Percentiles rank a stretch among this genome's conserved stretches.
Conservation (phyloP, 495 filamentous ascomycete genomes). For the Niebla homalea region DNA sequence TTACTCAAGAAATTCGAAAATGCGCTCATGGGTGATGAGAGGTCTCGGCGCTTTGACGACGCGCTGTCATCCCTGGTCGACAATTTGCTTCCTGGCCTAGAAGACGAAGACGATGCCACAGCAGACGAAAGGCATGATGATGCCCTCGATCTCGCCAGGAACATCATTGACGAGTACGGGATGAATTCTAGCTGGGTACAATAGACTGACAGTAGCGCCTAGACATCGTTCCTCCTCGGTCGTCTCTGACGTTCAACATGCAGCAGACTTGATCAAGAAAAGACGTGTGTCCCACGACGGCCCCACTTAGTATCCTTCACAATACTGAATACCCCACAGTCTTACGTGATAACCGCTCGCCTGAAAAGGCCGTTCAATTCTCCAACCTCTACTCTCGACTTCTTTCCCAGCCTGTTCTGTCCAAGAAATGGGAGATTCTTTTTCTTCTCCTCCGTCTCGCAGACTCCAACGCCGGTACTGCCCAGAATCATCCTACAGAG, state of each 20-base stretch:
- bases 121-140: slow-evolving; percentile 34
- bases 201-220: background rate
- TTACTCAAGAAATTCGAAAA: background rate
- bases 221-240: slow-evolving; percentile 36
- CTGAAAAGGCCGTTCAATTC: slow-evolving; percentile 77
- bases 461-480: slow-evolving; percentile 34
- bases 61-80: slow-evolving; percentile 43
- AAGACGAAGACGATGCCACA: slow-evolving; percentile 31
- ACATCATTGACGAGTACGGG: slow-evolving; percentile 24
- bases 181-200: background rate
- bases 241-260: slow-evolving; percentile 81
- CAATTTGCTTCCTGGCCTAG: slow-evolving; percentile 30
- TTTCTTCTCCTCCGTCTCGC: slow-evolving; percentile 77
- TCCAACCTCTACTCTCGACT: slow-evolving; percentile 79
- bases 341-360: slow-evolving; percentile 55
- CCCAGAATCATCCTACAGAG: slow-evolving; percentile 11
- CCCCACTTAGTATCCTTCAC: background rate
- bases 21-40: slow-evolving; percentile 20
- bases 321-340: slow-evolving; percentile 29
- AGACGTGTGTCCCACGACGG: slow-evolving; percentile 31
- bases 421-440: slow-evolving; percentile 92
- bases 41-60: slow-evolving; percentile 34
- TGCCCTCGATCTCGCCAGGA: slow-evolving; percentile 34
- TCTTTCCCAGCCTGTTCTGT: slow-evolving; percentile 75
- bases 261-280: slow-evolving; percentile 79